These are phyloP conservation scores for Puccinia coronata DNA, from an alignment of 1,284 basidiomycete genomes.

Conservation along the genomic window DNA sequence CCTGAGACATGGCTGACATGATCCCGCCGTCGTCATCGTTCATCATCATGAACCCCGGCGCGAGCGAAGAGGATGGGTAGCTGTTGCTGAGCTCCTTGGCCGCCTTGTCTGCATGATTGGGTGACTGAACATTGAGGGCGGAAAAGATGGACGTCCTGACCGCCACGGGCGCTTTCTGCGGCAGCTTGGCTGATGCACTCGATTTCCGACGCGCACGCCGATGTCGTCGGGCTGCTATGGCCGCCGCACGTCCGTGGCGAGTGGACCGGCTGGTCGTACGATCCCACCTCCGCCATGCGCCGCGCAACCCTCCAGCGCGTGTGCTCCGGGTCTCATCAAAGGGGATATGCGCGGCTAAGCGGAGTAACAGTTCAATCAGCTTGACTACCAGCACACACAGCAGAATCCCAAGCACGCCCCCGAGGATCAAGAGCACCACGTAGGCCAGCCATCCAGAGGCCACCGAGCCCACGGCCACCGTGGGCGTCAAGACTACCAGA, in stretches of 20 bases:
- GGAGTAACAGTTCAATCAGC: slow-evolving; percentile 20
- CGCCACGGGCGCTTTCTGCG: background rate
- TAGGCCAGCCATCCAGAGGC: slow-evolving; percentile 43
- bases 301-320: slow-evolving; percentile 27
- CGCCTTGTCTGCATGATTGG: background rate
- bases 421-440: slow-evolving; percentile 34
- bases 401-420: slow-evolving; percentile 5
- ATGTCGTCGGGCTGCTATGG: slow-evolving; percentile 19
- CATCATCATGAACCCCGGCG: slow-evolving; percentile 16
- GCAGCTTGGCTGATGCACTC: background rate
- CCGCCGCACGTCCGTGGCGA: slow-evolving; percentile 37
- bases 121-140: background rate
- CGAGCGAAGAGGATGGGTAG: background rate
- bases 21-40: slow-evolving; percentile 48
- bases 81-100: background rate
- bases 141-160: slow-evolving; percentile 10
- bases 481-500: slow-evolving; percentile 38
- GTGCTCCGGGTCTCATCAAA: slow-evolving; percentile 45
- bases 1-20: slow-evolving; percentile 50
- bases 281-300: slow-evolving; percentile 37
- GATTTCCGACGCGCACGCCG: background rate
- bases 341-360: slow-evolving; percentile 18
- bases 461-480: slow-evolving; percentile 9
- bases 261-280: slow-evolving; percentile 20
- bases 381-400: slow-evolving; percentile 18